Conservation (phyloP, 345 rosid species). For the Heritiera fomes region DNA sequence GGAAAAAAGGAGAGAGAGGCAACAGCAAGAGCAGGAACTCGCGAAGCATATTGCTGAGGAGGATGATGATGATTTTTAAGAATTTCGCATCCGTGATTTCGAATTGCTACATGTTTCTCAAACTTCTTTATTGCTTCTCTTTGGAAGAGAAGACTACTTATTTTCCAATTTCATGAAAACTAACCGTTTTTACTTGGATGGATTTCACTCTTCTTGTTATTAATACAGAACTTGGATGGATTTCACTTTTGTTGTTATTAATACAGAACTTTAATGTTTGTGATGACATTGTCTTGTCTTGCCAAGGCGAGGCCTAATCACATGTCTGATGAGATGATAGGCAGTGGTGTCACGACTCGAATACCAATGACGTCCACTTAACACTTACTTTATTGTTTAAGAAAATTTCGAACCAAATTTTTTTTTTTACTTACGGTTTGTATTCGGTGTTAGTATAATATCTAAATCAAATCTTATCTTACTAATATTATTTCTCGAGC, state of each 20-base stretch:
- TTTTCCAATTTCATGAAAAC: not conserved
- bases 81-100: not conserved
- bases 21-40: constrained; percentile 85
- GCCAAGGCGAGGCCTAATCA: no score
- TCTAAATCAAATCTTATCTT: no score
- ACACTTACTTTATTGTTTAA: no score
- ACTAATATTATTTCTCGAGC: no score
- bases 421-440: no score
- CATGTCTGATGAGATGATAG: not conserved
- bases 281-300: not conserved
- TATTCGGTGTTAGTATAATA: no score
- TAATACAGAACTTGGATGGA: not conserved
- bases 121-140: not conserved
- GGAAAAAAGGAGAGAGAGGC: constrained; percentile 81
- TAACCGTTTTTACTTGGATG: not conserved
- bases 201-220: not conserved
- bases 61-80: constrained; percentile 79
- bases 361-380: no score
- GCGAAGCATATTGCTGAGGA: constrained; percentile 89
- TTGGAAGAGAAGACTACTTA: not conserved
- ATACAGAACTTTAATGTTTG: not conserved
- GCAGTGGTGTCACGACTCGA: no score
- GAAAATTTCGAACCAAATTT: no score
- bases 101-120: not conserved
- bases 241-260: not conserved